phyloP scores from a whole-genome alignment of 768 basidiomycete species.

The Termitomyces sp. region DNA sequence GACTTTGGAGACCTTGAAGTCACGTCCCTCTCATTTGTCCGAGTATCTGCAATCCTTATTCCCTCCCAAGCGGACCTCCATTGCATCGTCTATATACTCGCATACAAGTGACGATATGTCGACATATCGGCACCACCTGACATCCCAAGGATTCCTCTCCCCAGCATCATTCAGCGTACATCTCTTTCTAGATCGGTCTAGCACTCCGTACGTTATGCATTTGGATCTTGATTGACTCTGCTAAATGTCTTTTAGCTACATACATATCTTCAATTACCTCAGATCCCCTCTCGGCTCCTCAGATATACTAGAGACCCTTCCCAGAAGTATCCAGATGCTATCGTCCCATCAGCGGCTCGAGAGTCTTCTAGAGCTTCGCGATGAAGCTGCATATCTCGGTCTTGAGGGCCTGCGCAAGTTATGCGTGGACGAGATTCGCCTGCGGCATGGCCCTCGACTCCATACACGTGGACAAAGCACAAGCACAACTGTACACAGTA shows the following conservation, averaged over 20 bases:
- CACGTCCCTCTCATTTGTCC: conserved; percentile 66
- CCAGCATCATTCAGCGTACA: conserved; percentile 51
- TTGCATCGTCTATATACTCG: conserved; percentile 56
- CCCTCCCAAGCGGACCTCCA: conserved; percentile 33
- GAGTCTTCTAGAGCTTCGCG: conserved; percentile 67
- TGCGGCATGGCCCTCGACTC: conserved; percentile 38
- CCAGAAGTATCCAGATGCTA: conserved; percentile 53
- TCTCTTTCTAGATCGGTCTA: conserved; percentile 77
- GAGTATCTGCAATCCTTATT: conserved; percentile 50
- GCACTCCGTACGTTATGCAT: conserved; percentile 62
- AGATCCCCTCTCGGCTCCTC: conserved; percentile 48
- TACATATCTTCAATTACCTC: conserved; percentile 68
- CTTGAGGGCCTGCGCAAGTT: conserved; percentile 62
- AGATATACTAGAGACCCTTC: conserved; percentile 51
- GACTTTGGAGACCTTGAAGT: conserved; percentile 61
- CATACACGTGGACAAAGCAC: conserved; percentile 40
- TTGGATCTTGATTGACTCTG: neutral
- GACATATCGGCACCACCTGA: conserved; percentile 60
- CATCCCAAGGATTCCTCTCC: conserved; percentile 52
- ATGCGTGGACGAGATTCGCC: conserved; percentile 64
- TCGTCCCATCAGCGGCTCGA: conserved; percentile 52
- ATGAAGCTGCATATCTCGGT: conserved; percentile 75
- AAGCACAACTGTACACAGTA: conserved; percentile 38
- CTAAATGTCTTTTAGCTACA: conserved; percentile 45
- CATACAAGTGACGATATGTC: conserved; percentile 49